Evolutionary conservation across 352 stramenopile genomes (phyloP).

Genomic region (Thalassiosira sp.): DNA sequence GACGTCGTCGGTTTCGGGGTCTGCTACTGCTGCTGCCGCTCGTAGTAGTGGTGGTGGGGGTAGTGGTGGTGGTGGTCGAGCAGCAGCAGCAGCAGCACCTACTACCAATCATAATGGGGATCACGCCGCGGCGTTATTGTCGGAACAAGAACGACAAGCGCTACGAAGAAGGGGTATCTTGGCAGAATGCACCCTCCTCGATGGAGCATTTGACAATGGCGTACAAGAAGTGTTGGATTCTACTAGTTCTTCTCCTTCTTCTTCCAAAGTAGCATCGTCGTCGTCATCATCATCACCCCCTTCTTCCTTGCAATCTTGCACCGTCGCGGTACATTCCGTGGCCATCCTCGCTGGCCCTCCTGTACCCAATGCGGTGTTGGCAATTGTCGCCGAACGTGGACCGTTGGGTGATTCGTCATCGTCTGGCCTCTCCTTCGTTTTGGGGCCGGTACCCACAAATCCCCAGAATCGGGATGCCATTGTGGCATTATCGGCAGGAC

Average conservation of each 20-base stretch:
- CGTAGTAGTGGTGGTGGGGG: too few species aligned
- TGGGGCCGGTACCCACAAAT: slow-evolving; percentile 53
- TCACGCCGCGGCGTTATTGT: neutral
- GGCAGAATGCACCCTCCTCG: slow-evolving; percentile 54
- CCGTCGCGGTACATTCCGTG: slow-evolving; percentile 43
- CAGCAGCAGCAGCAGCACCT: too few species aligned
- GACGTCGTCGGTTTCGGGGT: too few species aligned
- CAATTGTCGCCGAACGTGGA: slow-evolving; percentile 55
- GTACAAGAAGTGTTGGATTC: slow-evolving; percentile 28
- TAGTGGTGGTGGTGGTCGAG: too few species aligned
- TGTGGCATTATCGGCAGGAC: slow-evolving; percentile 36
- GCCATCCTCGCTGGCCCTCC: slow-evolving; percentile 42
- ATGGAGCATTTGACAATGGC: slow-evolving; percentile 58
- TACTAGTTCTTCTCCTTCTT: too few species aligned
- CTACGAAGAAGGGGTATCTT: slow-evolving; percentile 39
- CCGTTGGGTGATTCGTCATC: slow-evolving; percentile 45
- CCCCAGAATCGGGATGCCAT: slow-evolving; percentile 61
- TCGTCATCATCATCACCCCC: too few species aligned
- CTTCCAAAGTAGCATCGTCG: too few species aligned
- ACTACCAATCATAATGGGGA: neutral
- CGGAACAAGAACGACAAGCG: slow-evolving; percentile 40
- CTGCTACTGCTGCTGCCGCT: too few species aligned
- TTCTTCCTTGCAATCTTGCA: slow-evolving; percentile 25
- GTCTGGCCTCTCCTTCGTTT: slow-evolving; percentile 44
- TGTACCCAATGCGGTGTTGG: slow-evolving; percentile 48